Evolutionary conservation across 1,139 yeast species (phyloP).

Genomic region (Geotrichum klebahnii): DNA sequence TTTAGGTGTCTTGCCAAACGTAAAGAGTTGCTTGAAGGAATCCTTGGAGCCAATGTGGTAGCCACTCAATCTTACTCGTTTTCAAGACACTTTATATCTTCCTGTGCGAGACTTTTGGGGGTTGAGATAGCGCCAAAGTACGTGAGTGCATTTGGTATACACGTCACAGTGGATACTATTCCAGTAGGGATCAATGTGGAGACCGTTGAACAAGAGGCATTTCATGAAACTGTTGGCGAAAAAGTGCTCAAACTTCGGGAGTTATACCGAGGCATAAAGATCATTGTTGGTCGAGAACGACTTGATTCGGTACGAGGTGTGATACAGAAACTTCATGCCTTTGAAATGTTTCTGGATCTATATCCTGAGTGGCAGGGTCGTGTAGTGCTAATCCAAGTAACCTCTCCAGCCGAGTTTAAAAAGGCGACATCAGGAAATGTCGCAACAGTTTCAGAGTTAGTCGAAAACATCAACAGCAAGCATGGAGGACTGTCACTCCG

Average conservation of each 20-base stretch:
- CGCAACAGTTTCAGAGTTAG: slow-evolving; percentile 74
- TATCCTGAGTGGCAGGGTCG: slow-evolving; percentile 88
- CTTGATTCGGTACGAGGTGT: slow-evolving; percentile 94
- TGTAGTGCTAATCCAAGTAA: slow-evolving; percentile 87
- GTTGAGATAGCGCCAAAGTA: slow-evolving; percentile 47
- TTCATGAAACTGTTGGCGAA: slow-evolving; percentile 44
- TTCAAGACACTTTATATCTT: slow-evolving; percentile 89
- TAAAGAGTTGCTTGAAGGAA: slow-evolving; percentile 75
- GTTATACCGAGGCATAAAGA: slow-evolving; percentile 67
- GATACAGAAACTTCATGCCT: slow-evolving; percentile 91
- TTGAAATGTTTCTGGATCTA: slow-evolving; percentile 80
- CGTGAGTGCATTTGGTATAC: slow-evolving; percentile 72
- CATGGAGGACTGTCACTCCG: slow-evolving; percentile 57
- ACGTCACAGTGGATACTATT: slow-evolving; percentile 64
- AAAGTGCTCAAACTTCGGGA: slow-evolving; percentile 52
- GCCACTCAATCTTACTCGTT: slow-evolving; percentile 84
- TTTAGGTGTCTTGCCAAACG: slow-evolving; percentile 85
- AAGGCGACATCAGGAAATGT: slow-evolving; percentile 52
- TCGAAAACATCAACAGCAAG: slow-evolving; percentile 72
- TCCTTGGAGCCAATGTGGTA: slow-evolving; percentile 82
- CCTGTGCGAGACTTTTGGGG: slow-evolving; percentile 46
- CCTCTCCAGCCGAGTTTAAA: slow-evolving; percentile 67
- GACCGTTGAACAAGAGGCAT: slow-evolving; percentile 49
- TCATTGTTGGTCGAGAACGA: slow-evolving; percentile 94
- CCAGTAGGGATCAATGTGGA: slow-evolving; percentile 85